Evolutionary conservation across 257 asterid species (phyloP), one percentile per base, ranked within the genome.

Genomic region (Striga asiatica): DNA sequence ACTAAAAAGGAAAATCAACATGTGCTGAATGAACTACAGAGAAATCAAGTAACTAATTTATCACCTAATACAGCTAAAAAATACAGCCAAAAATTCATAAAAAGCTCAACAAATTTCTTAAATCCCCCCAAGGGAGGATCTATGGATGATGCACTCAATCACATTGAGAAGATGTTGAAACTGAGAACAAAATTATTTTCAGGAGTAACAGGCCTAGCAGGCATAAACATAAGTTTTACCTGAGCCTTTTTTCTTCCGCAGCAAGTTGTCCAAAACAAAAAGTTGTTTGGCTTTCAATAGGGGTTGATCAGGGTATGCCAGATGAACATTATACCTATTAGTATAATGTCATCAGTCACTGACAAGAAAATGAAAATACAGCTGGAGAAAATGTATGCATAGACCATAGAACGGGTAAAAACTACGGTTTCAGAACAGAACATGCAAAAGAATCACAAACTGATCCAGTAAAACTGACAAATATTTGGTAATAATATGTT

Each of bases 241-340:
- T 79, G 88, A 59, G 62, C 57, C 22, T 41, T 83, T 94, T 74
- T 77, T 82, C 86, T 82, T 92, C 21, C 95, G 83, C 67, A 92
- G 73, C 68, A 92, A 81, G 82, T 92, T 88, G 71, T 78, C 85
- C 81, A 85, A 43, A 58, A 71, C 71, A 75, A 92, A 92, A 50
- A 92, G 84, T 65, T 84, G 97, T 64, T 92, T 92, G 64, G 93
- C 99, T 77, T 66, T 79, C 69, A 88, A 20, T 65, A 92, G 93
- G 59, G 95, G 93, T 69, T 88, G 99, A 66, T 76, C 72, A 48
- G 95, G 97, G 83, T 74, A 67, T 31, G 58, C 74, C 46, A 92
- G 93, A 71, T 23, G 69, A 64, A 74, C 70, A n/a, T 50, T 54
- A 62, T 59, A 84, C 80, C 96, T 89, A 65, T 66, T 56, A 50